These are phyloP conservation scores for Colletotrichum godetiae DNA, from an alignment of 2,329 filamentous ascomycete species.

Conservation along the genomic window DNA sequence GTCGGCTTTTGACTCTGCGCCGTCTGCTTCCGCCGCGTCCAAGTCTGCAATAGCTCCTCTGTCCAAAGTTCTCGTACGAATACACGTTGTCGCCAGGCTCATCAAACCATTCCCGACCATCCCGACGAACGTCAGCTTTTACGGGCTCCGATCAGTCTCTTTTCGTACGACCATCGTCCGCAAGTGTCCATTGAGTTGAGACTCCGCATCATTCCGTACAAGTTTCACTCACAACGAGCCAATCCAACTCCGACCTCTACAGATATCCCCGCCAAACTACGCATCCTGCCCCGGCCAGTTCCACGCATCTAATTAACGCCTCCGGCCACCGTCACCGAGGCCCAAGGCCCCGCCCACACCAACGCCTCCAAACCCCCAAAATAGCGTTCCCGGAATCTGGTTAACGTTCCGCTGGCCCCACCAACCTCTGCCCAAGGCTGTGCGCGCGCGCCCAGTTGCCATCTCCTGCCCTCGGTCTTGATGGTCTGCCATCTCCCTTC, in stretches of 20 bases:
- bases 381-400: slow-evolving; percentile 24
- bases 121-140: neutral
- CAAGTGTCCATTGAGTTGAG: neutral
- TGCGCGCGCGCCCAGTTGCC: neutral
- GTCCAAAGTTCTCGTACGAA: neutral
- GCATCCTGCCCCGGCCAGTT: neutral
- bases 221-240: neutral
- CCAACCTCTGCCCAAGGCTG: neutral
- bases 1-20: neutral
- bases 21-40: neutral
- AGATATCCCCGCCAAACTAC: neutral
- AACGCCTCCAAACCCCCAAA: neutral
- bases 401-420: slow-evolving; percentile 2
- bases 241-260: neutral
- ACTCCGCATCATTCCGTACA: neutral
- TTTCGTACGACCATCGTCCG: neutral
- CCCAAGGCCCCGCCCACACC: neutral
- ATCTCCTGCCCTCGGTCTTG: neutral
- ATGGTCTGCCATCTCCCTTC: neutral
- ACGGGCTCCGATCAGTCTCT: too few species aligned
- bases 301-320: neutral
- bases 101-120: neutral
- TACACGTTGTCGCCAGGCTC: neutral
- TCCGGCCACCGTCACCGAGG: neutral
- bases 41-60: neutral